These are phyloP conservation scores for Takashimella koratensis DNA, from an alignment of 1,284 basidiomycete species.

Conservation along the genomic window DNA sequence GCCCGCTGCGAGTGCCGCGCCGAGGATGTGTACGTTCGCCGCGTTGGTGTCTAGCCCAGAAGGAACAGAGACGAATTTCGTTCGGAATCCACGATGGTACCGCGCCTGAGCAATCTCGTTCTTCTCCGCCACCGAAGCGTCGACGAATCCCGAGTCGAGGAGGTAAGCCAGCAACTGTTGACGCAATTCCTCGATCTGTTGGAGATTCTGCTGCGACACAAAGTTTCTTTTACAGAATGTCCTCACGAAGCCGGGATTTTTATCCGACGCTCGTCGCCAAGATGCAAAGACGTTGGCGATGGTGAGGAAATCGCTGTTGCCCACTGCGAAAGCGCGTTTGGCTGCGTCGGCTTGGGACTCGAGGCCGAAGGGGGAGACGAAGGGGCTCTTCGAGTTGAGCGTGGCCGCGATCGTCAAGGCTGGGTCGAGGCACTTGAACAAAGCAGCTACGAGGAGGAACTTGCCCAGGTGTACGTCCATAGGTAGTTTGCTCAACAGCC, in stretches of 20 bases:
- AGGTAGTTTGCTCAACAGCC: constrained; percentile 84
- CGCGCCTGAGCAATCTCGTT: constrained; percentile 72
- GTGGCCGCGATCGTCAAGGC: constrained; percentile 93
- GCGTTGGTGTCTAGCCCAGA: constrained; percentile 68
- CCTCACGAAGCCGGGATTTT: constrained; percentile 58
- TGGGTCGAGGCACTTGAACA: constrained; percentile 89
- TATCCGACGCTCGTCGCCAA: constrained; percentile 74
- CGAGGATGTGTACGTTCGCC: constrained; percentile 59
- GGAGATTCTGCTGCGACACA: constrained; percentile 86
- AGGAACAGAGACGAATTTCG: constrained; percentile 74
- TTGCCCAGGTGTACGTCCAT: constrained; percentile 93
- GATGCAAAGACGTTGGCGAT: constrained; percentile 85
- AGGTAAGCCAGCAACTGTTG: constrained; percentile 86
- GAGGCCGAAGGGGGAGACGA: constrained; percentile 80
- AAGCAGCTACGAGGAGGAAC: constrained; percentile 78
- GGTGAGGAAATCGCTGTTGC: constrained; percentile 95
- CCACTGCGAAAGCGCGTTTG: constrained; percentile 72
- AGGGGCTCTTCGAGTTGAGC: constrained; percentile 89
- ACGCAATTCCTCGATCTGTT: constrained; percentile 94
- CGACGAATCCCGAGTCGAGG: constrained; percentile 82
- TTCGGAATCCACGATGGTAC: constrained; percentile 64
- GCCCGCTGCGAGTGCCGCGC: constrained; percentile 79
- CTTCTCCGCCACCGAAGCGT: constrained; percentile 62
- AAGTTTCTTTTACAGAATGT: constrained; percentile 81
- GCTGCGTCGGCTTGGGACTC: constrained; percentile 84